Base-by-base conservation (phyloP, 768 basidiomycete species). In the Pleurotus tuoliensis region DNA sequence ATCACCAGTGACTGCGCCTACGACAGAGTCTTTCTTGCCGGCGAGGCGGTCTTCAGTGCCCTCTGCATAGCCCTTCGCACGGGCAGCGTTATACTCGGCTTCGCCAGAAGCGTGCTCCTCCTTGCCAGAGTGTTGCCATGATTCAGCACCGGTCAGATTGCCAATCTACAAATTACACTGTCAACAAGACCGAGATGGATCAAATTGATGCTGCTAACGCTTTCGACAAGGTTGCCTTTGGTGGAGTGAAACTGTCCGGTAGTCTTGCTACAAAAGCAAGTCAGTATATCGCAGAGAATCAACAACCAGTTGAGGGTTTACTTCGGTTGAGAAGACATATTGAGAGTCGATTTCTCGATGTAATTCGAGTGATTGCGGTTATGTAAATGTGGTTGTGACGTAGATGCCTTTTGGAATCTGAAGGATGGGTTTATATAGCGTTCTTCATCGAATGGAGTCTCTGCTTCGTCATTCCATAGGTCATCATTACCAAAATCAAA, bases 1-100 rank as follows among this genome's bases (percentile, higher is more conserved):
- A 66, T 84, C 84, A 24, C 82, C 84, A n/a, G 70, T 76, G 47
- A 86, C 59, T 8, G 83, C 79, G 34, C 83, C 83, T 37, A 80
- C 69, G 30, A 85, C 67, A 43, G 79, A 63, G 53, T 84, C 82
- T 57, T 79, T 77, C 67, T 81, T 80, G 40, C 83, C 83, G 2
- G 60, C 65, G 6, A 75, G 34, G 25, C 62, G 62, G 58, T 76
- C 74, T 20, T 51, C 56, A 2, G 68, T 60, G 13, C 74, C 74
- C 48, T 75, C 72, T 27, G 60, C 72, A 59, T 72, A 75, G 34
- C 65, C 71, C 57, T 73, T 63, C 15, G 70, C 69, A 51, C 67
- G 63, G 15, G 69, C 70, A 34, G 68, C 67, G 16, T 69, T 64
- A 59, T 62, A 62, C 62, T 68, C 68, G 15, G 64, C 65, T 59